Evolutionary conservation across 2,329 filamentous ascomycete species (phyloP).

Genomic region (Fusarium falciforme): DNA sequence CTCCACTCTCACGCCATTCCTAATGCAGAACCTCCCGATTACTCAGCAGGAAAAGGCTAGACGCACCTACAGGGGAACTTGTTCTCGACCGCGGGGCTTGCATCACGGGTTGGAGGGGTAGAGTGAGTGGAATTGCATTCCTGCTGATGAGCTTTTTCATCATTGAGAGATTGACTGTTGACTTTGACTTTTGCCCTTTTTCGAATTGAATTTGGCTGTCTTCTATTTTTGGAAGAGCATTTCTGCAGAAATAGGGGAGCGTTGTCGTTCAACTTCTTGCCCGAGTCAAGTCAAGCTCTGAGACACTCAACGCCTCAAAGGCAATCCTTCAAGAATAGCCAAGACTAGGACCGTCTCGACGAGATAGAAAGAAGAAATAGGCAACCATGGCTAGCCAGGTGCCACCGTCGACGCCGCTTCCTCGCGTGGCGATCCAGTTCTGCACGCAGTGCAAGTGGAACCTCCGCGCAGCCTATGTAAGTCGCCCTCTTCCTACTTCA

Average conservation of each 20-base stretch:
- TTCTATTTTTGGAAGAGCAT: neutral
- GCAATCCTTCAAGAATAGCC: neutral
- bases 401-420: slow-evolving; percentile 49
- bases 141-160: neutral
- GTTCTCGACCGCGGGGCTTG: slow-evolving; percentile 18
- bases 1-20: neutral
- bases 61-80: neutral
- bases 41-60: slow-evolving; percentile 12
- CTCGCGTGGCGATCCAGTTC: slow-evolving; percentile 87
- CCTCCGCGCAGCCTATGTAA: slow-evolving; percentile 85
- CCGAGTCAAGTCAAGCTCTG: neutral
- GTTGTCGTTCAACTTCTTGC: neutral
- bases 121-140: neutral
- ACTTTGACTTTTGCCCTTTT: neutral
- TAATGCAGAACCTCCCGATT: neutral
- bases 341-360: slow-evolving; percentile 3
- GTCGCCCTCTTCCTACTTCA: slow-evolving; percentile 40
- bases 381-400: slow-evolving; percentile 25
- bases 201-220: neutral
- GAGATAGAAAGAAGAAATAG: neutral
- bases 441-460: slow-evolving; percentile 97
- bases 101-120: slow-evolving; percentile 22
- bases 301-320: neutral
- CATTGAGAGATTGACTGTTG: neutral
- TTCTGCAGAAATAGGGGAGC: neutral